These are phyloP conservation scores for Pleurozium schreberi DNA, from an alignment of 225 moss, liverwort and hornwort genomes.

Conservation along the genomic window DNA sequence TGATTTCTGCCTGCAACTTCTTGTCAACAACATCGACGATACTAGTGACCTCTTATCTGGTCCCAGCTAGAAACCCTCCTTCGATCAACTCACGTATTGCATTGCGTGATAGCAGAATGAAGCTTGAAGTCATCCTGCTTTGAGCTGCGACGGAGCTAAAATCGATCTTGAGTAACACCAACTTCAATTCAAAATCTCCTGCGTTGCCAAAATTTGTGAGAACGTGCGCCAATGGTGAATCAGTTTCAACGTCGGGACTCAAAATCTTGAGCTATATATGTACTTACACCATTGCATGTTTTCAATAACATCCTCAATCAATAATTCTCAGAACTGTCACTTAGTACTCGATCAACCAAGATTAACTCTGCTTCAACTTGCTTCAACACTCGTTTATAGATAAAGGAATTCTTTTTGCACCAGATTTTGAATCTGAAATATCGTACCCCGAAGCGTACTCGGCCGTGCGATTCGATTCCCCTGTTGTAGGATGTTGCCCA, in stretches of 20 bases:
- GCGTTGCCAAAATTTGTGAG: background rate
- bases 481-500: too few relatives aligned
- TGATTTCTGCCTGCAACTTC: conserved; percentile 38
- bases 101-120: conserved; percentile 15
- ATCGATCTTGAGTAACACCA: background rate
- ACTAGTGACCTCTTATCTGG: conserved; percentile 26
- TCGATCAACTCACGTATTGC: conserved; percentile 29
- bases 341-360: too few relatives aligned
- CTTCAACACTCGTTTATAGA: too few relatives aligned
- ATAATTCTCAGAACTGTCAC: too few relatives aligned
- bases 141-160: background rate
- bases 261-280: background rate
- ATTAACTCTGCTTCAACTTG: too few relatives aligned
- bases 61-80: conserved; percentile 32
- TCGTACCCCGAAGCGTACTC: too few relatives aligned
- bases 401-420: too few relatives aligned
- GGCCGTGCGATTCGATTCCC: background rate
- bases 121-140: conserved; percentile 13
- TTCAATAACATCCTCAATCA: too few relatives aligned
- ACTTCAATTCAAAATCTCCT: conserved; percentile 32
- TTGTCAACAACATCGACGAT: conserved; percentile 33
- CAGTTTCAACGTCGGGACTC: background rate
- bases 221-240: background rate
- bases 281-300: too few relatives aligned
- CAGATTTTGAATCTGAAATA: too few relatives aligned